These are phyloP conservation scores for Lathyrus oleraceus DNA, from an alignment of 306 rosid genomes.

Conservation along the genomic window DNA sequence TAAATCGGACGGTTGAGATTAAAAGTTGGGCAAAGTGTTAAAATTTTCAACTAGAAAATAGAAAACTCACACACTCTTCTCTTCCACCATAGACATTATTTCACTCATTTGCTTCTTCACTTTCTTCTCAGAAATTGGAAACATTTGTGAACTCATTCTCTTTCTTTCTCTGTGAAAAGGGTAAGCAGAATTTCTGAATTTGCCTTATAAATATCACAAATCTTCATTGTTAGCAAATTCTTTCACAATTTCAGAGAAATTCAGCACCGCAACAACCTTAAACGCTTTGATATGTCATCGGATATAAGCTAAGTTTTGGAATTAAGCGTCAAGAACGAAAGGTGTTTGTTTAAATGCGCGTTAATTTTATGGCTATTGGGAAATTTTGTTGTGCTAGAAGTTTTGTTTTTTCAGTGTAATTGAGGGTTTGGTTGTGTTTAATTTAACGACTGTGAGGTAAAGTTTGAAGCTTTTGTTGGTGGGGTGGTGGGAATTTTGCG, in stretches of 20 bases:
- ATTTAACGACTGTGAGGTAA: constrained; percentile 16
- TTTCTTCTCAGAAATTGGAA: constrained; percentile 26
- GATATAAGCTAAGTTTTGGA: constrained; percentile 69
- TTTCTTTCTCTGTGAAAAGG: constrained; percentile 36
- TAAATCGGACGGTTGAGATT: not conserved
- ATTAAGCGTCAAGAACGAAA: not conserved
- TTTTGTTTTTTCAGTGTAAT: constrained; percentile 2
- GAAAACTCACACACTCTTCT: constrained; percentile 5
- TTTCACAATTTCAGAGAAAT: constrained; percentile 5
- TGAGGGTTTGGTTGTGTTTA: constrained; percentile 31
- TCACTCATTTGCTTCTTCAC: not conserved
- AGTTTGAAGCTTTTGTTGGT: constrained; percentile 39
- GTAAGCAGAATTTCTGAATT: constrained; percentile 30
- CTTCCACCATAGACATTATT: constrained; percentile 30
- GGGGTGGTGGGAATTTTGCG: constrained; percentile 40
- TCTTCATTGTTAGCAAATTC: constrained; percentile 10
- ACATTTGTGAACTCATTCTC: not conserved
- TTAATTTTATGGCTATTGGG: constrained; percentile 46
- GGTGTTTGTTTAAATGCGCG: constrained; percentile 11
- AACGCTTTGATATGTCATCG: constrained; percentile 69
- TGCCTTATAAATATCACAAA: not conserved
- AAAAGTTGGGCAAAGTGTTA: not conserved
- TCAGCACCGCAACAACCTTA: not conserved
- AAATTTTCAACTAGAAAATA: constrained; percentile 24
- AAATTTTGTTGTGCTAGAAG: constrained; percentile 16